These are phyloP conservation scores for Hanseniaspora pseudoguilliermondii DNA, from an alignment of 805 yeast genomes.

Conservation along the genomic window DNA sequence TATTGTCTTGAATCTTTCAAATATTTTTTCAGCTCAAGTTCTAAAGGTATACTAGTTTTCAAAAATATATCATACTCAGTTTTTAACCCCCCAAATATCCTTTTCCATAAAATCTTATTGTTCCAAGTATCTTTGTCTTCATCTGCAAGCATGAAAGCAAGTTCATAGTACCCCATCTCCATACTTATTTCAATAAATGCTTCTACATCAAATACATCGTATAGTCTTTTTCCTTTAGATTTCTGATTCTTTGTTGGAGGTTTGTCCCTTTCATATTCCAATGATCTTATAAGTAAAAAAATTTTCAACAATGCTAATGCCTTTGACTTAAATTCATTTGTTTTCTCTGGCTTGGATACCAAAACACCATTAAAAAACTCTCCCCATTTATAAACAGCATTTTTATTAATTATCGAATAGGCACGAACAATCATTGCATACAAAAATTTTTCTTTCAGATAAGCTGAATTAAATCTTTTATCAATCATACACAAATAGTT, in stretches of 20 bases:
- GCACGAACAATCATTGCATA: not conserved
- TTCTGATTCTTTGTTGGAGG: not conserved
- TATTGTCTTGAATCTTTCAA: not conserved
- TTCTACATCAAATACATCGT: not conserved
- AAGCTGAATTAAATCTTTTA: not conserved
- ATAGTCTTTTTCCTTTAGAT: not conserved
- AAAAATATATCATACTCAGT: not conserved
- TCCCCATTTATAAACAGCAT: not conserved
- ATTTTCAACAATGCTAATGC: not conserved
- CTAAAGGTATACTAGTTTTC: not conserved
- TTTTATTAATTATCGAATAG: not conserved
- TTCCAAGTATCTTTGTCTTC: not conserved
- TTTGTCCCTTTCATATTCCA: not conserved
- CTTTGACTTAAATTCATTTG: not conserved
- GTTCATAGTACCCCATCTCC: not conserved
- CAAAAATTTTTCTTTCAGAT: not conserved
- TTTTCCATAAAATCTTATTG: not conserved
- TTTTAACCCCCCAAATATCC: not conserved
- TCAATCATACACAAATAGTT: not conserved
- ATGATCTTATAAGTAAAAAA: not conserved
- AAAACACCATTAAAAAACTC: not conserved
- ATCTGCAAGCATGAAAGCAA: slow-evolving; percentile 6
- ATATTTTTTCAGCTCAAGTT: not conserved
- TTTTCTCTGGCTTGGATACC: not conserved
- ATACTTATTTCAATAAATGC: not conserved